phyloP scores from a whole-genome alignment of 208 protist genomes.

The Phytomonas serpens region DNA sequence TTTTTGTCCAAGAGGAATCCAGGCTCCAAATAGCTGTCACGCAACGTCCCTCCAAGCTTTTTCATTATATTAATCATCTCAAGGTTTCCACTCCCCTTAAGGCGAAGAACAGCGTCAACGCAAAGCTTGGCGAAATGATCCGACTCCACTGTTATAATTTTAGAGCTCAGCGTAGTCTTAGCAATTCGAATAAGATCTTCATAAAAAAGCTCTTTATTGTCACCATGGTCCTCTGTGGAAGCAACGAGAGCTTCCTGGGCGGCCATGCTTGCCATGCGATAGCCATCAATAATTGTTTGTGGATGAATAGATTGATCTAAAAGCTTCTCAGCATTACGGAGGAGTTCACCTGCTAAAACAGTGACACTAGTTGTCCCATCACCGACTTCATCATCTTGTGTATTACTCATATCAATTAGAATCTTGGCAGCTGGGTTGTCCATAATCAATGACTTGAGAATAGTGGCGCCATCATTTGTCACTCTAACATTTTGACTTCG shows the following conservation, averaged over 20 bases:
- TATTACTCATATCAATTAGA: constrained; percentile 98
- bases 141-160: constrained; percentile 95
- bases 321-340: constrained; percentile 98
- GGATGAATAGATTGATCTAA: constrained; percentile 97
- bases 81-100: constrained; percentile 93
- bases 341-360: constrained; percentile 98
- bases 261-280: constrained; percentile 66
- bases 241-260: constrained; percentile 84
- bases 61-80: constrained; percentile 99
- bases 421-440: constrained; percentile 99
- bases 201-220: constrained; percentile 88
- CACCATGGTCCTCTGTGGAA: constrained; percentile 73
- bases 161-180: constrained; percentile 98
- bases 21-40: constrained; percentile 98
- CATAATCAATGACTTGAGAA: constrained; percentile 97
- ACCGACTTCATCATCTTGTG: constrained; percentile 99
- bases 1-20: constrained; percentile 99
- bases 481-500: constrained; percentile 88
- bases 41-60: constrained; percentile 94
- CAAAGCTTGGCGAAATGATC: constrained; percentile 98
- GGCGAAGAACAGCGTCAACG: constrained; percentile 97
- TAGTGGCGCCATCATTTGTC: constrained; percentile 99
- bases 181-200: constrained; percentile 98
- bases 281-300: constrained; percentile 97
- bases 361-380: constrained; percentile 99